Evolutionary conservation across 179 eudicot species (phyloP).

Genomic region (Beta corolliflora): DNA sequence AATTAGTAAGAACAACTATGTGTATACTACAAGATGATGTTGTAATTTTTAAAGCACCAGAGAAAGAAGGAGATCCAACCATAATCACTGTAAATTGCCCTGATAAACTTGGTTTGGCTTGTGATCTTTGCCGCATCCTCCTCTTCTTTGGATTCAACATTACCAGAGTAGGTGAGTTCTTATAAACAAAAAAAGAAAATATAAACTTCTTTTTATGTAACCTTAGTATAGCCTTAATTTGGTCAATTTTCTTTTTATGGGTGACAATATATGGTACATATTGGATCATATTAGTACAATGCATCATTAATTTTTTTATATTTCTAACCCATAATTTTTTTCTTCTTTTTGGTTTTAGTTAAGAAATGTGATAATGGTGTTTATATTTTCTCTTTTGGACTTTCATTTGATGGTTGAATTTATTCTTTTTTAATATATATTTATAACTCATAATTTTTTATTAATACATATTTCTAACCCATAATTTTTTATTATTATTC

Average conservation of each 20-base stretch:
- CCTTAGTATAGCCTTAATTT: not conserved
- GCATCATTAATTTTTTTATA: not conserved
- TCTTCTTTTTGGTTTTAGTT: too few species aligned
- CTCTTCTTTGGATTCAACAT: constrained; percentile 68
- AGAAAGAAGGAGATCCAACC: constrained; percentile 70
- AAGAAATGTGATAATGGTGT: too few species aligned
- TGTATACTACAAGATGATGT: constrained; percentile 76
- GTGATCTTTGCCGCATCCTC: constrained; percentile 80
- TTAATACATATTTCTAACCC: too few species aligned
- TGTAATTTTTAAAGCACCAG: constrained; percentile 57
- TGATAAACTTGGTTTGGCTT: constrained; percentile 87
- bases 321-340: not conserved
- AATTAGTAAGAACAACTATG: constrained; percentile 35
- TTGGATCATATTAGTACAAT: not conserved
- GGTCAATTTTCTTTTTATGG: not conserved
- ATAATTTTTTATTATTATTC: not conserved
- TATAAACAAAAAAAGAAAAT: not conserved
- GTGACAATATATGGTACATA: too few species aligned
- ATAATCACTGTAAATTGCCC: constrained; percentile 91
- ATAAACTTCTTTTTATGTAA: not conserved
- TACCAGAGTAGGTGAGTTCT: constrained; percentile 60
- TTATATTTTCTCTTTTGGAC: too few species aligned
- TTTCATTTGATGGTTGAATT: too few species aligned
- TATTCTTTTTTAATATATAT: too few species aligned
- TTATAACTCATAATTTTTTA: too few species aligned